These are phyloP conservation scores for Oryza glumipatula DNA, from an alignment of 176 grass and related monocot genomes.

Conservation along the genomic window DNA sequence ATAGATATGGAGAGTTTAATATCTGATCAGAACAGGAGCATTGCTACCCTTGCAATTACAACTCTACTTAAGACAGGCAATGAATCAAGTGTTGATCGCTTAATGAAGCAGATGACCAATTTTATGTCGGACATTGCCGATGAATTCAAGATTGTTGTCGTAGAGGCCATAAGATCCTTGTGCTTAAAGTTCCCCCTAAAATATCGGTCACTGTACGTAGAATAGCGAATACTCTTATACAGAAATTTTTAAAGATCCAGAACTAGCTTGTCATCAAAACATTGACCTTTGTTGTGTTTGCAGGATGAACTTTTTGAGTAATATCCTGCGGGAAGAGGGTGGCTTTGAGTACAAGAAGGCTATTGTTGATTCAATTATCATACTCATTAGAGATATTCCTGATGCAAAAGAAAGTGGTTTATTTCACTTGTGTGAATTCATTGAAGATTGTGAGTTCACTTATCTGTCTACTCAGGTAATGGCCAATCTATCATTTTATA, in stretches of 20 bases:
- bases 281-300: conserved; percentile 35
- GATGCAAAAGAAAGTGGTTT: conserved; percentile 97
- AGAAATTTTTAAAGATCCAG: conserved; percentile 6
- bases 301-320: conserved; percentile 99
- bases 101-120: conserved; percentile 99
- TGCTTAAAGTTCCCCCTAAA: conserved; percentile 98
- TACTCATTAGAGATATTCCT: conserved; percentile 97
- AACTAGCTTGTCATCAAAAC: conserved; percentile 12
- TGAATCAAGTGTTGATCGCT: conserved; percentile 96
- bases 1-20: conserved; percentile 99
- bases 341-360: conserved; percentile 99
- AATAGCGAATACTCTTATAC: background rate
- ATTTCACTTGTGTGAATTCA: conserved; percentile 99
- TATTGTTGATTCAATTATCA: conserved; percentile 97
- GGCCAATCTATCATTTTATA: conserved; percentile 8
- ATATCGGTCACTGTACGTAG: conserved; percentile 93
- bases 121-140: conserved; percentile 99
- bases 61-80: conserved; percentile 97
- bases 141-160: conserved; percentile 98
- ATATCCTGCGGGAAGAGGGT: conserved; percentile 96
- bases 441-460: conserved; percentile 98
- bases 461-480: conserved; percentile 97
- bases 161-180: conserved; percentile 95
- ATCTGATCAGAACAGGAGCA: conserved; percentile 97
- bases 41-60: conserved; percentile 96